Conservation (phyloP, 179 eudicot genomes). For the Actinidia arguta region DNA sequence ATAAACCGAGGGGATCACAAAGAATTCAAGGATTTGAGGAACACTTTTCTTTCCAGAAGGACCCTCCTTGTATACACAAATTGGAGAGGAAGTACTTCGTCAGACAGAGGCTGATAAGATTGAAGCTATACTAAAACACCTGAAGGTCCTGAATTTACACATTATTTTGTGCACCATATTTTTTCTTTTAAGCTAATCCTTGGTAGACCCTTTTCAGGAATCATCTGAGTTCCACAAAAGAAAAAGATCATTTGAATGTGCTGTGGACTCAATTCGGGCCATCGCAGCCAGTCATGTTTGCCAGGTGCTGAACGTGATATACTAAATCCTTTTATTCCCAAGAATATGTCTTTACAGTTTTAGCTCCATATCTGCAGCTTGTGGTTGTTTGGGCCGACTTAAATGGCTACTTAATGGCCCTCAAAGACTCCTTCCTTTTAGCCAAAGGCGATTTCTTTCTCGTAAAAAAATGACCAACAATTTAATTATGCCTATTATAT, state of each 20-base stretch:
- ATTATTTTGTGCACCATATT: not conserved
- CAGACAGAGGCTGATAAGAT: slow-evolving; percentile 95
- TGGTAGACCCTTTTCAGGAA: slow-evolving; percentile 59
- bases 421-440: slow-evolving; percentile 93
- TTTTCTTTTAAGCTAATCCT: not conserved
- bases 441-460: slow-evolving; percentile 99
- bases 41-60: slow-evolving; percentile 56
- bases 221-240: slow-evolving; percentile 96
- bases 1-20: slow-evolving; percentile 71
- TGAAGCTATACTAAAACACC: slow-evolving; percentile 81
- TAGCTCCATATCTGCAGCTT: slow-evolving; percentile 63
- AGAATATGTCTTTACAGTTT: slow-evolving; percentile 19
- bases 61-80: slow-evolving; percentile 43
- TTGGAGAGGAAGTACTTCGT: slow-evolving; percentile 87
- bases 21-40: slow-evolving; percentile 49
- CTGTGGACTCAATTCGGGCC: slow-evolving; percentile 84
- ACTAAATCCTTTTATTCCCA: not conserved
- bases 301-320: slow-evolving; percentile 64
- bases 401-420: slow-evolving; percentile 97
- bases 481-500: not conserved
- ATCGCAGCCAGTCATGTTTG: slow-evolving; percentile 98
- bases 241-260: slow-evolving; percentile 95
- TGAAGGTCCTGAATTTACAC: slow-evolving; percentile 58
- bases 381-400: slow-evolving; percentile 97
- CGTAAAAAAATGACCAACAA: slow-evolving; percentile 54